Evolutionary conservation across 2,329 filamentous ascomycete genomes (phyloP).

Genomic region (Colletotrichum orbiculare): DNA sequence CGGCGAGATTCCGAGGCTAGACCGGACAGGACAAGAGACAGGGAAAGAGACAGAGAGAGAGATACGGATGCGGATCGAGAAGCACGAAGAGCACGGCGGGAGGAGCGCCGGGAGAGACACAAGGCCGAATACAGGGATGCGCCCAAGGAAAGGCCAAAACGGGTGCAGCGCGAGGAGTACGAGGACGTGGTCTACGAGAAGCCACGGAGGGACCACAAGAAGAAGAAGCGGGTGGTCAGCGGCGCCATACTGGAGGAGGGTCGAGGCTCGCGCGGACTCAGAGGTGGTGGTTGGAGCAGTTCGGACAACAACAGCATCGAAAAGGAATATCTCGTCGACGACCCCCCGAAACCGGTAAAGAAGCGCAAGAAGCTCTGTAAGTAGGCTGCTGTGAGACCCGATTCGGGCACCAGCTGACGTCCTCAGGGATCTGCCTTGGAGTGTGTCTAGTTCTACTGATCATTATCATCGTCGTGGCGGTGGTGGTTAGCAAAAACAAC

Average conservation of each 20-base stretch:
- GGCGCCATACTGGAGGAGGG: constrained; percentile 78
- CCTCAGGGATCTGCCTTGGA: constrained; percentile 66
- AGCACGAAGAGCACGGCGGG: constrained; percentile 37
- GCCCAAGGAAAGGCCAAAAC: constrained; percentile 19
- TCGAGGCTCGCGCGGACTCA: constrained; percentile 51
- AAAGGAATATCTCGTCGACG: constrained; percentile 60
- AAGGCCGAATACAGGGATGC: constrained; percentile 27
- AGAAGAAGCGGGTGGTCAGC: constrained; percentile 74
- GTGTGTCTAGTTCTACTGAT: constrained; percentile 66
- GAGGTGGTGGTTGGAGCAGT: constrained; percentile 59
- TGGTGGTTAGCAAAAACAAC: constrained; percentile 74
- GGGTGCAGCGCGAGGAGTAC: constrained; percentile 40
- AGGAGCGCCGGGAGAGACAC: constrained; percentile 8
- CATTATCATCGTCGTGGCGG: constrained; percentile 75
- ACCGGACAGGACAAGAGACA: constrained; percentile 45
- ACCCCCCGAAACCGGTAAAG: constrained; percentile 55
- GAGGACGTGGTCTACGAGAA: constrained; percentile 43
- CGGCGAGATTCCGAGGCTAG: constrained; percentile 39
- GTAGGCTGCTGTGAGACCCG: constrained; percentile 47
- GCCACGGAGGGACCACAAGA: constrained; percentile 50
- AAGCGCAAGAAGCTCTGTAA: constrained; percentile 71
- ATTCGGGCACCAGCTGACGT: constrained; percentile 39
- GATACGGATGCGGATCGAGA: constrained; percentile 40
- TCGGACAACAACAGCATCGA: constrained; percentile 57
- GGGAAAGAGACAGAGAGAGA: constrained; percentile 47